Evolutionary conservation across 208 protist species (phyloP).

Genomic region (Leishmania martiniquensis): DNA sequence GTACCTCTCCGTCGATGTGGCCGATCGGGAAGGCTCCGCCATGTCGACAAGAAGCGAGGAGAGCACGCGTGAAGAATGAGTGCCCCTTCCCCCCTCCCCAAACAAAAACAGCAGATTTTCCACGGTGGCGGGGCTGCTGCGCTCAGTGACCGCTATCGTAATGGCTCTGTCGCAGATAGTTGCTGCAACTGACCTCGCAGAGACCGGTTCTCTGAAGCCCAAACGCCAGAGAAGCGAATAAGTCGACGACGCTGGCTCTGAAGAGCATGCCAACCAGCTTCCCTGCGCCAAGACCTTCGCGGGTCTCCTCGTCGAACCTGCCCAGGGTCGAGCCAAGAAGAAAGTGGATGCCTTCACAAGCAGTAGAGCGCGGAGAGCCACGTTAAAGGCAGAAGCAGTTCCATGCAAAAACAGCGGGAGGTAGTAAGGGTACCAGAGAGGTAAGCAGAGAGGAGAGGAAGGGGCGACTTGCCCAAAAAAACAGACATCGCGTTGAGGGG

Average conservation of each 20-base stretch:
- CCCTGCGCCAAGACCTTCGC: neutral
- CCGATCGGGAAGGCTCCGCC: neutral
- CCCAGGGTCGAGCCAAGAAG: neutral
- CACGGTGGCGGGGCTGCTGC: neutral
- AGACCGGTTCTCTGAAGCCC: neutral
- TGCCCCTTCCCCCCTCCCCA: too few relatives aligned
- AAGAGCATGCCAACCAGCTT: neutral
- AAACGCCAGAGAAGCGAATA: neutral
- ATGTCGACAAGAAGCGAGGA: neutral
- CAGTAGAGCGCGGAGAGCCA: neutral
- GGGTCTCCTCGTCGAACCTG: neutral
- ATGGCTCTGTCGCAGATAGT: neutral
- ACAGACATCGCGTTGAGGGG: neutral
- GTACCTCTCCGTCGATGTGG: conserved; percentile 13
- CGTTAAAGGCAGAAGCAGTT: too few relatives aligned
- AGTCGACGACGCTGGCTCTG: neutral
- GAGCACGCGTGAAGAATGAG: neutral
- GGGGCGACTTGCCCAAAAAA: neutral
- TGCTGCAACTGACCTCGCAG: neutral
- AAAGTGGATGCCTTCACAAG: too few relatives aligned
- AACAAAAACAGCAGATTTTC: neutral
- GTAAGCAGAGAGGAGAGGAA: neutral
- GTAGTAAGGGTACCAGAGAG: too few relatives aligned
- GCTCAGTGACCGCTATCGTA: neutral
- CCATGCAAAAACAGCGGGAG: too few relatives aligned